A percentile compares a stretch with the other conserved stretches of the same genome.
These are phyloP conservation scores for Corrigiola litoralis DNA, from an alignment of 179 eudicot genomes.

Conservation along the genomic window DNA sequence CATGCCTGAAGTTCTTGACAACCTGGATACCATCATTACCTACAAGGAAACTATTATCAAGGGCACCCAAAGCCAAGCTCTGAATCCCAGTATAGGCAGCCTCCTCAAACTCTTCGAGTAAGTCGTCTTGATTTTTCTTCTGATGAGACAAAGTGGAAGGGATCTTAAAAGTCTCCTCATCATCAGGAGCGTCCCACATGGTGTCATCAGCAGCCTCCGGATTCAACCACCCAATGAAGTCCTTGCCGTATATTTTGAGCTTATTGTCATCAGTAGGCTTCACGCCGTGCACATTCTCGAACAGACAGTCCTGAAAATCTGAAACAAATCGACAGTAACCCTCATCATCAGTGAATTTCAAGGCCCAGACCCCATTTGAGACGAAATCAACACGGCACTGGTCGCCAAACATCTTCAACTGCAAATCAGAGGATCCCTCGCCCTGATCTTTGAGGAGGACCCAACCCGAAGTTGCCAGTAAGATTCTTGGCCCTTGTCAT, in stretches of 20 bases:
- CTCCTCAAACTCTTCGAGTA: slow-evolving; percentile 85
- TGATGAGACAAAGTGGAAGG: not conserved
- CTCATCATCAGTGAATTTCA: slow-evolving; percentile 51
- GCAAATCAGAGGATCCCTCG: slow-evolving; percentile 65
- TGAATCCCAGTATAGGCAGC: slow-evolving; percentile 60
- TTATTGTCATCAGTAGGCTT: slow-evolving; percentile 55
- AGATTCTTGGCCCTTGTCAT: slow-evolving; percentile 16
- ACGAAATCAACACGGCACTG: slow-evolving; percentile 73
- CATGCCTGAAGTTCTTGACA: slow-evolving; percentile 90
- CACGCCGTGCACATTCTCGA: slow-evolving; percentile 70
- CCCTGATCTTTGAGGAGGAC: slow-evolving; percentile 46
- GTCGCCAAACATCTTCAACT: slow-evolving; percentile 74
- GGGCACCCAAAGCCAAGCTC: slow-evolving; percentile 88
- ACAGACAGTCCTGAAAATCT: slow-evolving; percentile 53
- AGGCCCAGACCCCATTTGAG: slow-evolving; percentile 64
- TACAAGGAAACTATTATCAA: slow-evolving; percentile 90
- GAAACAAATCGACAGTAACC: slow-evolving; percentile 48
- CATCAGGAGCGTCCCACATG: slow-evolving; percentile 88
- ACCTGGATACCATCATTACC: slow-evolving; percentile 77
- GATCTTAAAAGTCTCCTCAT: slow-evolving; percentile 13
- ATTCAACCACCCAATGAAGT: slow-evolving; percentile 74
- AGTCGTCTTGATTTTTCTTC: slow-evolving; percentile 33
- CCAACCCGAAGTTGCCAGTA: slow-evolving; percentile 67
- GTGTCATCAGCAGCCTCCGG: slow-evolving; percentile 75
- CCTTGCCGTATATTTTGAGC: slow-evolving; percentile 70